A percentile compares a stretch with the other conserved stretches of the same genome.
These are phyloP conservation scores for Bothriochloa decipiens DNA, from an alignment of 176 grass and related monocot genomes.

Conservation along the genomic window DNA sequence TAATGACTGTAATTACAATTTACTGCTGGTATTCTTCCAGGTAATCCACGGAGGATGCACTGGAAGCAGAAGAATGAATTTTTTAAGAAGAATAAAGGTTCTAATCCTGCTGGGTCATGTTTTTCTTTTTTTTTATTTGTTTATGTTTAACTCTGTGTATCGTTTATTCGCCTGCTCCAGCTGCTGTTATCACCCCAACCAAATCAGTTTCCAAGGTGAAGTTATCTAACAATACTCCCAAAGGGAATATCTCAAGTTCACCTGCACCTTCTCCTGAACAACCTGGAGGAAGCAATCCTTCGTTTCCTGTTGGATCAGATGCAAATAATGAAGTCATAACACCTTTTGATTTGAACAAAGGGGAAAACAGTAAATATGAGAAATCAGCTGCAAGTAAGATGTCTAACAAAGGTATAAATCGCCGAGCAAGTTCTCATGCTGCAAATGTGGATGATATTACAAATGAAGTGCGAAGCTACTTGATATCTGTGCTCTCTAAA, in stretches of 20 bases:
- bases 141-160: conserved; percentile 36
- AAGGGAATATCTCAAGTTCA: conserved; percentile 55
- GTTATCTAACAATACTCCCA: conserved; percentile 59
- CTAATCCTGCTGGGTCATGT: conserved; percentile 27
- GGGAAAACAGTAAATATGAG: conserved; percentile 56
- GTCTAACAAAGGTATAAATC: conserved; percentile 51
- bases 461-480: conserved; percentile 52
- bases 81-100: conserved; percentile 90
- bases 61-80: conserved; percentile 87
- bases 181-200: conserved; percentile 68
- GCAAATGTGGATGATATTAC: conserved; percentile 57
- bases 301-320: conserved; percentile 55
- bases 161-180: conserved; percentile 53
- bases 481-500: conserved; percentile 80
- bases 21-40: conserved; percentile 57
- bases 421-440: conserved; percentile 40
- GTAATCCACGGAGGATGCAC: conserved; percentile 74
- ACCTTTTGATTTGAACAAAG: conserved; percentile 69
- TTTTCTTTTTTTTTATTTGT: conserved; percentile 29
- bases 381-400: conserved; percentile 59
- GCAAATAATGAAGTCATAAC: conserved; percentile 70
- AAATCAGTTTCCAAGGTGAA: conserved; percentile 78
- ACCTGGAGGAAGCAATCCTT: conserved; percentile 60
- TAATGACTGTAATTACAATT: conserved; percentile 36
- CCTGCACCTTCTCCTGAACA: conserved; percentile 77